These are phyloP conservation scores for Russula brevipes DNA, from an alignment of 768 basidiomycete genomes.

Conservation along the genomic window DNA sequence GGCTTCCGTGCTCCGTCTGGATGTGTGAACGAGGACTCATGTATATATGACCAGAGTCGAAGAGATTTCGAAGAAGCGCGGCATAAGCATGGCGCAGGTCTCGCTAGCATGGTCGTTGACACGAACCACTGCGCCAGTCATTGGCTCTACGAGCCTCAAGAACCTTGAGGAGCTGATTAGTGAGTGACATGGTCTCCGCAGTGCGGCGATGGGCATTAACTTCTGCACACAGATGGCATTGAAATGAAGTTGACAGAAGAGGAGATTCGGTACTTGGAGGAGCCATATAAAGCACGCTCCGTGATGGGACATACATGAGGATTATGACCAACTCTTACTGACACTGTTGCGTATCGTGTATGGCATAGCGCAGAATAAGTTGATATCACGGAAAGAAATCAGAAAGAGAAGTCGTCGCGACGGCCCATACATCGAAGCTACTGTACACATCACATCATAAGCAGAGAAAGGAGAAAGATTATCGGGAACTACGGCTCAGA, in stretches of 20 bases:
- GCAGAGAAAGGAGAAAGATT: too few relatives aligned
- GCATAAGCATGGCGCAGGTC: constrained; percentile 41
- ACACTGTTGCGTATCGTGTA: too few relatives aligned
- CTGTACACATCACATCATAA: too few relatives aligned
- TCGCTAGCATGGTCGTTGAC: constrained; percentile 34
- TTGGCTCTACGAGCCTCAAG: constrained; percentile 18
- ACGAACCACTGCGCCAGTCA: constrained; percentile 12
- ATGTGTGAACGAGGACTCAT: not conserved
- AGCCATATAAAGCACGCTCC: constrained; percentile 21
- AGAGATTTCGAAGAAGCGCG: constrained; percentile 36
- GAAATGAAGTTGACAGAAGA: constrained; percentile 17
- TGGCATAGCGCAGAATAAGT: too few relatives aligned
- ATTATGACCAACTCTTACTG: too few relatives aligned
- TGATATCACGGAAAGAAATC: too few relatives aligned
- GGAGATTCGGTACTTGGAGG: constrained; percentile 20
- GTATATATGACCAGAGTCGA: constrained; percentile 32
- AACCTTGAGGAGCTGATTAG: constrained; percentile 23
- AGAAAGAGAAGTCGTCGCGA: too few relatives aligned
- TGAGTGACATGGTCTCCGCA: not conserved
- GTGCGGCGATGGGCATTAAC: not conserved
- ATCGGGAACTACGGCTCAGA: too few relatives aligned
- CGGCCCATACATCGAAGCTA: too few relatives aligned
- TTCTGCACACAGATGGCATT: constrained; percentile 4
- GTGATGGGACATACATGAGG: constrained; percentile 4
- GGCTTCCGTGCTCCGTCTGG: not conserved